Evolutionary conservation across 2,329 filamentous ascomycete species (phyloP).

Genomic region (Colletotrichum cordylinicola): DNA sequence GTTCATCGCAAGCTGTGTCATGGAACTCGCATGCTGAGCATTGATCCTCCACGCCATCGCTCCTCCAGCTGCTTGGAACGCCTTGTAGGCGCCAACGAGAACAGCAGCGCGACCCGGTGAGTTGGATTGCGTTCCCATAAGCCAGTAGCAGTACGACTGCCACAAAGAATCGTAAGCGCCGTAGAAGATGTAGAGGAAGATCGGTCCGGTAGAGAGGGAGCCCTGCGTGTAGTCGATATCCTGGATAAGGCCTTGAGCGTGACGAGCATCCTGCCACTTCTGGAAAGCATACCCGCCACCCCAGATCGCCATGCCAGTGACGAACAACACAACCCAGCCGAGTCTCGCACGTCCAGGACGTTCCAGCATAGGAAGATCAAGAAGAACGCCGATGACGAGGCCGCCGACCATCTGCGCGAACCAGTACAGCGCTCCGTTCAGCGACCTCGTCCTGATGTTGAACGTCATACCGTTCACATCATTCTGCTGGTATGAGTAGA

Average conservation of each 20-base stretch:
- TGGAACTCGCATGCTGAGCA: slow-evolving; percentile 37
- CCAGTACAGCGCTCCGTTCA: slow-evolving; percentile 62
- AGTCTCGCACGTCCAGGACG: slow-evolving; percentile 51
- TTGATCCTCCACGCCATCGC: slow-evolving; percentile 53
- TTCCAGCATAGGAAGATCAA: slow-evolving; percentile 48
- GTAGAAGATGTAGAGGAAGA: slow-evolving; percentile 75
- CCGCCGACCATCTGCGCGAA: slow-evolving; percentile 62
- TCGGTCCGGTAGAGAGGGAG: slow-evolving; percentile 62
- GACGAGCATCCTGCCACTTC: slow-evolving; percentile 53
- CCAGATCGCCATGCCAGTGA: slow-evolving; percentile 59
- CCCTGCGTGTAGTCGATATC: slow-evolving; percentile 54
- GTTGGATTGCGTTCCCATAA: slow-evolving; percentile 52
- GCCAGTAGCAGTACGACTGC: slow-evolving; percentile 70
- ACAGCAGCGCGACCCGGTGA: slow-evolving; percentile 44
- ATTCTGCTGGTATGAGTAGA: slow-evolving; percentile 64
- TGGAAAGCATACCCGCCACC: slow-evolving; percentile 71
- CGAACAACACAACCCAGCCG: slow-evolving; percentile 51
- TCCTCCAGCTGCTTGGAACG: slow-evolving; percentile 46
- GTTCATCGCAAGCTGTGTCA: slow-evolving; percentile 49
- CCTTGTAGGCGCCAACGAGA: slow-evolving; percentile 52
- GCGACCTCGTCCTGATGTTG: slow-evolving; percentile 59
- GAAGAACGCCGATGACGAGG: slow-evolving; percentile 48
- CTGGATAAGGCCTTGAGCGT: slow-evolving; percentile 44
- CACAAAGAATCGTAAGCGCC: slow-evolving; percentile 72
- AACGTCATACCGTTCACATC: slow-evolving; percentile 60